phyloP scores from a whole-genome alignment of 2,329 filamentous ascomycete species.

The Penicillium sp. region DNA sequence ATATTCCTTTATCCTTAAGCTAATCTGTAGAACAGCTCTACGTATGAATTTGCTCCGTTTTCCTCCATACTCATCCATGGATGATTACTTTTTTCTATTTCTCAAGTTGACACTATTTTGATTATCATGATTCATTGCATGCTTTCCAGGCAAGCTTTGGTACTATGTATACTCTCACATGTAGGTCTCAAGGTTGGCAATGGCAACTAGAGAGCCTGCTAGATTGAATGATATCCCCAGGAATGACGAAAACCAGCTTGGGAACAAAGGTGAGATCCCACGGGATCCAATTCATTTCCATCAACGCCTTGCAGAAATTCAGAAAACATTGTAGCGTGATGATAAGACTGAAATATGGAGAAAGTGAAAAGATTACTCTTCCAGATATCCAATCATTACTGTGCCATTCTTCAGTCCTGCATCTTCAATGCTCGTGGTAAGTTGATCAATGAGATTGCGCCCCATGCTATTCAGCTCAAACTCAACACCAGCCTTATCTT shows the following conservation, averaged over 20 bases:
- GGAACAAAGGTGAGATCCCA: conserved; percentile 5
- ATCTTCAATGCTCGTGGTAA: conserved; percentile 74
- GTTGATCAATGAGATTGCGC: conserved; percentile 73
- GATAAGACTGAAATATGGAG: not conserved
- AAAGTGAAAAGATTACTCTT: conserved; percentile 46
- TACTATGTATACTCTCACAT: conserved; percentile 1
- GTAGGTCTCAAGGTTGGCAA: not conserved
- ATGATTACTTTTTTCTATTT: not conserved
- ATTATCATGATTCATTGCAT: conserved; percentile 11
- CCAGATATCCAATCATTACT: conserved; percentile 89
- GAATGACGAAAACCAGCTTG: not conserved
- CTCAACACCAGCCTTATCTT: conserved; percentile 71
- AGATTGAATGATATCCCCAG: not conserved
- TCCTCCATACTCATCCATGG: not conserved
- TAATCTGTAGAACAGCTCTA: not conserved
- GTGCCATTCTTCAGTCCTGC: conserved; percentile 88
- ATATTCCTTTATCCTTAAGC: too few relatives aligned
- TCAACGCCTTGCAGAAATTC: conserved; percentile 14
- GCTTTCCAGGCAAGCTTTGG: not conserved
- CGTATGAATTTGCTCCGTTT: not conserved
- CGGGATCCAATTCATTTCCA: conserved; percentile 5
- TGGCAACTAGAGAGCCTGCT: not conserved
- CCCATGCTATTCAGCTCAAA: conserved; percentile 92
- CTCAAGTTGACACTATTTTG: not conserved
- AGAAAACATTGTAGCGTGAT: not conserved